Conservation (phyloP, 2,329 filamentous ascomycete species). For the Colletotrichum eleusines region DNA sequence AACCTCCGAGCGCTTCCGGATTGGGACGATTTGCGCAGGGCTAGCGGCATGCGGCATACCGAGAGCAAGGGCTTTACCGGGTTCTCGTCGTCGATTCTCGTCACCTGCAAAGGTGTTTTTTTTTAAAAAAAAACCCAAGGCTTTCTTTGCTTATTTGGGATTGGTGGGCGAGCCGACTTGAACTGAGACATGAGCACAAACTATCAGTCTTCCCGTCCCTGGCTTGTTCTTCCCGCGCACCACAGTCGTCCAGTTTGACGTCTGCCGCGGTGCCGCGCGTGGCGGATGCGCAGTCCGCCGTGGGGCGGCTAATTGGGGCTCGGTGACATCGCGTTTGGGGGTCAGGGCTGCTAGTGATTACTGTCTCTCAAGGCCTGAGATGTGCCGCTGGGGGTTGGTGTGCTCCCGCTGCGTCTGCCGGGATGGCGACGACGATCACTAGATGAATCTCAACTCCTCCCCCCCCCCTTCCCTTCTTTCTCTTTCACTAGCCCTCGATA, state of each 20-base stretch:
- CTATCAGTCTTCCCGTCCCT: not conserved
- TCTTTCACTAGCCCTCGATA: not conserved
- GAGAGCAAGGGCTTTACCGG: constrained; percentile 4
- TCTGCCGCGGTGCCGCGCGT: constrained; percentile 21
- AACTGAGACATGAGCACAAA: constrained; percentile 14
- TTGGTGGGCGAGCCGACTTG: no score
- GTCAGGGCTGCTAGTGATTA: not conserved
- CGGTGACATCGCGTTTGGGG: constrained; percentile 4
- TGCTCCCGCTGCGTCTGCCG: not conserved
- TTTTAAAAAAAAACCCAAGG: not conserved
- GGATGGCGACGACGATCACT: constrained; percentile 12
- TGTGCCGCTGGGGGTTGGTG: not conserved
- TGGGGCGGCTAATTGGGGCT: constrained; percentile 3
- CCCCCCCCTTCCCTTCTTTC: no score
- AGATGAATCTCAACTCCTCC: not conserved
- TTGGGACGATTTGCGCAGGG: constrained; percentile 28
- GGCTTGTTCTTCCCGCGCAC: not conserved
- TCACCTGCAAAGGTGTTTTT: not conserved
- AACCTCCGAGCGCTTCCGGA: constrained; percentile 7
- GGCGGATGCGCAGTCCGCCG: not conserved
- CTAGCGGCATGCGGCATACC: constrained; percentile 19
- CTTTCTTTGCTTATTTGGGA: not conserved
- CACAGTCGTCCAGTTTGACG: not conserved
- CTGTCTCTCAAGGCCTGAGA: not conserved
- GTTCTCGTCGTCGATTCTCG: not conserved